phyloP scores from a whole-genome alignment of 148 eudicot species.

The Silene uniflora region DNA sequence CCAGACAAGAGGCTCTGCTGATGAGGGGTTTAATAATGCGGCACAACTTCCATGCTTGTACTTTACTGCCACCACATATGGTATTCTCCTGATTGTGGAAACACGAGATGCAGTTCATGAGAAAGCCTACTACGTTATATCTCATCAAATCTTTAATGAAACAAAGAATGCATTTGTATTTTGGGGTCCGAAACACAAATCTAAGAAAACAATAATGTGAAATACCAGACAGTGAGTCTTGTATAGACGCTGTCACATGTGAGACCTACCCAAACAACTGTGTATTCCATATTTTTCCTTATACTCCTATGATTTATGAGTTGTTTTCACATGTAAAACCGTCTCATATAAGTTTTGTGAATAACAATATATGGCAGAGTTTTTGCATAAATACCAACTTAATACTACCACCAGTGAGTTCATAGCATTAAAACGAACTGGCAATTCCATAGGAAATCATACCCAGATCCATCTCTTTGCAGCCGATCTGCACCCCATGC shows the following conservation, averaged over 20 bases:
- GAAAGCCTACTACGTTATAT: neutral
- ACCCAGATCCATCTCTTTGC: conserved; percentile 87
- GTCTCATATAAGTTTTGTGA: neutral
- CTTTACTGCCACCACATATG: conserved; percentile 72
- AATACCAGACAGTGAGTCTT: no score
- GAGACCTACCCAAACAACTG: no score
- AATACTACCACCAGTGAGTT: neutral
- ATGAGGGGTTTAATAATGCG: conserved; percentile 80
- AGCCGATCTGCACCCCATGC: conserved; percentile 90
- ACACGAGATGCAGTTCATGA: conserved; percentile 9
- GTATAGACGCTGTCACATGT: no score
- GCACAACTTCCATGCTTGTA: conserved; percentile 67
- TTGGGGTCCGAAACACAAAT: neutral
- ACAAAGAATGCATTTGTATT: neutral
- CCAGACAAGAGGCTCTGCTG: conserved; percentile 98
- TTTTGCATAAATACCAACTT: neutral
- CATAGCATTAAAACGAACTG: neutral
- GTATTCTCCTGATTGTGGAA: conserved; percentile 72
- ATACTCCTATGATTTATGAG: no score
- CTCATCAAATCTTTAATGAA: neutral
- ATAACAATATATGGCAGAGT: neutral
- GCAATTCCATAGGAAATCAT: conserved; percentile 7
- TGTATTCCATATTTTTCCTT: no score
- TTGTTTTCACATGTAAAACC: no score
- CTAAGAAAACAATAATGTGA: no score